Evolutionary conservation across 1,284 basidiomycete genomes (phyloP), one percentile per base, ranked within the genome.

Genomic region (Cerrena zonata): DNA sequence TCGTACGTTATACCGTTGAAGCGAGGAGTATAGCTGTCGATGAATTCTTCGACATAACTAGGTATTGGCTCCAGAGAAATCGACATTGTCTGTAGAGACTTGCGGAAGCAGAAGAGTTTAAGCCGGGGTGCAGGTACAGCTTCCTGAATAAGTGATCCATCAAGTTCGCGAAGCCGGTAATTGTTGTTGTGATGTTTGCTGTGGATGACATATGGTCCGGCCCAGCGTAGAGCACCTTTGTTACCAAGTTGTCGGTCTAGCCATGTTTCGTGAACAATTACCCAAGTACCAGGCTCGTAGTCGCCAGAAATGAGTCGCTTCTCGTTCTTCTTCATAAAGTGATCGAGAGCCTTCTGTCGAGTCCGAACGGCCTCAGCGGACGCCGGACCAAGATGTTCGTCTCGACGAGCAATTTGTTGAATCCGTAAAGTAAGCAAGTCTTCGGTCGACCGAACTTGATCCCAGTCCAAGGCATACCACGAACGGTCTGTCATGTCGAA

Each of bases 401-500:
- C 48, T 11, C 26, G 50, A n/a, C 42, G 47, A 4, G 47, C 38
- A 19, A 58, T 37, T 61, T 69, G 68, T 15, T 52, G 42, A 7
- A 60, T 55, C 0, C 62, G 56, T 2, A 65, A 30, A 0, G 58
- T 58, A 1, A 71, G 26, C 0, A 70, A 51, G 4, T 65, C 63
- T 1, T 50, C 56, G 0, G 58, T 57, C 0, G 56, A 45, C 1
- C 23, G 12, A 2, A 65, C 61, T 5, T 48, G 51, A 39, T 64
- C 38, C 64, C 63, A 69, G 18, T 64, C 61, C 0, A 66, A 53
- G 0, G 56, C 57, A 24, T 57, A 53, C 64, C 67, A 72, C 0
- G 68, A 69, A 0, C 53, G 47, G 39, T 70, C 65, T 7, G 57
- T 45, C 11, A 67, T 46, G 38, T 71, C 65, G 47, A 68, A 68